Percentiles rank a stretch among this genome's conserved stretches.
These are phyloP conservation scores for Helianthus tuberosus DNA, from an alignment of 129 eudicot genomes.

Conservation along the genomic window DNA sequence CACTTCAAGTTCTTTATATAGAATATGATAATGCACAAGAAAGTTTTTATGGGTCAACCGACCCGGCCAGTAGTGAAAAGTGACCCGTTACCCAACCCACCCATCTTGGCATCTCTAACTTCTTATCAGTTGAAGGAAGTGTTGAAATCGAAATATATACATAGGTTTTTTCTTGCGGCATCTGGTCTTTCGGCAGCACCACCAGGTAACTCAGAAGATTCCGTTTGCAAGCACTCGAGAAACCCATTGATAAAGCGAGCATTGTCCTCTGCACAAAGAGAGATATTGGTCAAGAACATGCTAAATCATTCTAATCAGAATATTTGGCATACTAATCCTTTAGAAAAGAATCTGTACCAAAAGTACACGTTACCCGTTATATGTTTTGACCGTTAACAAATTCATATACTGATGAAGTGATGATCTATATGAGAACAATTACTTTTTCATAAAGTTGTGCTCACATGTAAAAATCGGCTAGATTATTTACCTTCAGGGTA, in stretches of 20 bases:
- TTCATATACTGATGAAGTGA: too few species aligned
- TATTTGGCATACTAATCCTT: too few species aligned
- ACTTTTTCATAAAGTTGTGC: neutral
- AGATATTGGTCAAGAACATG: neutral
- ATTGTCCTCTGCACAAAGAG: slow-evolving; percentile 56
- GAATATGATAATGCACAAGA: neutral
- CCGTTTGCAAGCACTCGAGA: slow-evolving; percentile 50
- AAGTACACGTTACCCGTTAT: neutral
- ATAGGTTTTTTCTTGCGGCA: slow-evolving; percentile 49
- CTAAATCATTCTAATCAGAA: too few species aligned
- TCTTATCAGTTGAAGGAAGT: neutral
- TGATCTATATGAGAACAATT: neutral
- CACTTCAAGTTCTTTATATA: neutral
- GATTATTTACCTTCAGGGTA: slow-evolving; percentile 59
- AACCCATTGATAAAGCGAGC: slow-evolving; percentile 61
- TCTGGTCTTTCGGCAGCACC: slow-evolving; percentile 44
- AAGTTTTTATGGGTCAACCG: neutral
- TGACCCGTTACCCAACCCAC: slow-evolving; percentile 1
- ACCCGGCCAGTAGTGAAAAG: too few species aligned
- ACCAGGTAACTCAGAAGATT: slow-evolving; percentile 1
- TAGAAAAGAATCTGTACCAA: too few species aligned
- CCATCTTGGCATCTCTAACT: neutral
- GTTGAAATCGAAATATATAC: slow-evolving; percentile 38
- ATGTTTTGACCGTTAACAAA: neutral
- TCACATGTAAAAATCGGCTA: neutral